phyloP scores from a whole-genome alignment of 139 green algal genomes.

The Picochlorum sp. region DNA sequence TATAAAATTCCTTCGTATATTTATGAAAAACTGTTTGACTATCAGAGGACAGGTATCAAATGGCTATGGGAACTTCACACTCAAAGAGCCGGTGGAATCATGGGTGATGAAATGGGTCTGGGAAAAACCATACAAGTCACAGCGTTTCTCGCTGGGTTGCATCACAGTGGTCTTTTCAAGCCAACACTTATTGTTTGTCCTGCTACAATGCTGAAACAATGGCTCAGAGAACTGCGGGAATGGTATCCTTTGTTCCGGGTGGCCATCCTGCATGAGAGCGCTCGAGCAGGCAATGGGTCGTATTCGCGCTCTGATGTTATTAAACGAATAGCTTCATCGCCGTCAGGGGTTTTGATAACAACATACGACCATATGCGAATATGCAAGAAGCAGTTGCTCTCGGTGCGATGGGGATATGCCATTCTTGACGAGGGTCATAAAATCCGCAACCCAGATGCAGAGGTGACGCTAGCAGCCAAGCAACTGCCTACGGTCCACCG shows the following conservation, averaged over 20 bases:
- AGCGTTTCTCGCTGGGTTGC: slow-evolving; percentile 73
- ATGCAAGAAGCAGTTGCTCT: slow-evolving; percentile 52
- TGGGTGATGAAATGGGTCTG: slow-evolving; percentile 87
- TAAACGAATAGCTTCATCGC: neutral
- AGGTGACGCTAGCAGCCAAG: slow-evolving; percentile 56
- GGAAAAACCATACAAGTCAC: slow-evolving; percentile 78
- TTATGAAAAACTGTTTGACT: slow-evolving; percentile 75
- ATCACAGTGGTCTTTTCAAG: slow-evolving; percentile 54
- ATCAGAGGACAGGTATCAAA: slow-evolving; percentile 86
- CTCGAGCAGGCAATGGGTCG: neutral
- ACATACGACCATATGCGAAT: slow-evolving; percentile 88
- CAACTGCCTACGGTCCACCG: slow-evolving; percentile 58
- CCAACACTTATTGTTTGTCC: slow-evolving; percentile 81
- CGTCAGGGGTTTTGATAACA: slow-evolving; percentile 66
- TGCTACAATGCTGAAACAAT: slow-evolving; percentile 91
- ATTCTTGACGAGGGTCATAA: slow-evolving; percentile 95
- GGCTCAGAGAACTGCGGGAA: slow-evolving; percentile 75
- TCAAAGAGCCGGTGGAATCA: slow-evolving; percentile 80
- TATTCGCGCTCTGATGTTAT: neutral
- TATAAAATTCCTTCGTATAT: slow-evolving; percentile 38
- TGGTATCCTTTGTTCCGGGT: slow-evolving; percentile 68
- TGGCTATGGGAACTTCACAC: slow-evolving; percentile 98
- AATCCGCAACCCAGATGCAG: slow-evolving; percentile 90
- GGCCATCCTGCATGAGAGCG: slow-evolving; percentile 74
- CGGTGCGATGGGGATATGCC: slow-evolving; percentile 76